phyloP scores from a whole-genome alignment of 768 basidiomycete genomes.

The Gloeophyllum trabeum region DNA sequence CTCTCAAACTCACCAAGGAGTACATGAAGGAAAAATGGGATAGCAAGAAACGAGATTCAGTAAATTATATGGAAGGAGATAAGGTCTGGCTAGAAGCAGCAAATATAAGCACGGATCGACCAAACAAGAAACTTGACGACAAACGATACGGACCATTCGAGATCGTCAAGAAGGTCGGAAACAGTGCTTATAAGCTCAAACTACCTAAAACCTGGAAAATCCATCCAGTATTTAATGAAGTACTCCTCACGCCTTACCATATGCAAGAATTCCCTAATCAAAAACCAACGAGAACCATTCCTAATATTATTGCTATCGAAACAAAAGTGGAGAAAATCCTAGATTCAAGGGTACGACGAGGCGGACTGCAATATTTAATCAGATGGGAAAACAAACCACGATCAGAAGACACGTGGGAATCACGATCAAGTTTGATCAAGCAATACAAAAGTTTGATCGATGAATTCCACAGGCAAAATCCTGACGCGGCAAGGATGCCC shows the following conservation, averaged over 20 bases:
- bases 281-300: constrained; percentile 6
- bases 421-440: neutral
- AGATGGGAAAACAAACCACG: constrained; percentile 13
- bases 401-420: constrained; percentile 12
- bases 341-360: constrained; percentile 2
- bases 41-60: neutral
- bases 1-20: neutral
- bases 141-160: constrained; percentile 16
- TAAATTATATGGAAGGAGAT: constrained; percentile 9
- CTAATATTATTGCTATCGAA: constrained; percentile 5
- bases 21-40: neutral
- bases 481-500: neutral
- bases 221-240: constrained; percentile 10
- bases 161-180: constrained; percentile 10
- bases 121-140: constrained; percentile 13
- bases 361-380: constrained; percentile 8
- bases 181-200: constrained; percentile 8
- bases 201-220: constrained; percentile 13
- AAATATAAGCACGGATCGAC: constrained; percentile 8
- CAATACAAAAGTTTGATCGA: neutral
- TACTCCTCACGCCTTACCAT: constrained; percentile 1
- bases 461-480: neutral
- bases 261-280: constrained; percentile 5
- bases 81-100: constrained; percentile 13
- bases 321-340: constrained; percentile 9